Evolutionary conservation across 768 basidiomycete species (phyloP).

Genomic region (Thelephora aurantiotincta): DNA sequence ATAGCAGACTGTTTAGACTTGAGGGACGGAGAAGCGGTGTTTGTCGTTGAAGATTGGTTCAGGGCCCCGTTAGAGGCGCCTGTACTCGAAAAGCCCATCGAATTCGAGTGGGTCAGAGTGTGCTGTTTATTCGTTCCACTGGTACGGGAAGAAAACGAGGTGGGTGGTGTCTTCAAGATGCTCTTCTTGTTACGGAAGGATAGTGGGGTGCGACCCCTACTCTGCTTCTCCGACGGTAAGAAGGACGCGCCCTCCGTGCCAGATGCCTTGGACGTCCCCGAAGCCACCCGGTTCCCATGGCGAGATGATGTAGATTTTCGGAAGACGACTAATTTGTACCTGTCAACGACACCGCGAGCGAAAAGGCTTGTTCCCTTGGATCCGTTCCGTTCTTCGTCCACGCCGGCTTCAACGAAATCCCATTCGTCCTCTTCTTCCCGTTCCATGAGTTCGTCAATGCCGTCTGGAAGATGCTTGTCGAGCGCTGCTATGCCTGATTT

Average conservation of each 20-base stretch:
- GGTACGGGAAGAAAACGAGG: conserved; percentile 19
- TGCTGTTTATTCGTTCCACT: conserved; percentile 17
- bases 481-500: conserved; percentile 75
- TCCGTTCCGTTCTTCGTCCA: conserved; percentile 72
- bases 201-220: conserved; percentile 55
- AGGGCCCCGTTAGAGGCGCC: conserved; percentile 29
- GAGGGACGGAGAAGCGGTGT: conserved; percentile 48
- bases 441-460: conserved; percentile 27
- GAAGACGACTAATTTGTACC: conserved; percentile 77
- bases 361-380: conserved; percentile 70
- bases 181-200: conserved; percentile 59
- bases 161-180: conserved; percentile 61
- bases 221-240: conserved; percentile 34
- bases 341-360: conserved; percentile 83
- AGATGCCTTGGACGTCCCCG: conserved; percentile 44
- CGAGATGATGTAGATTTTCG: conserved; percentile 60
- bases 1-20: conserved; percentile 70
- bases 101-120: conserved; percentile 27
- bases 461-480: conserved; percentile 56
- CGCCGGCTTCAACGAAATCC: conserved; percentile 73
- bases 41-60: conserved; percentile 52
- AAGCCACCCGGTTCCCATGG: conserved; percentile 29
- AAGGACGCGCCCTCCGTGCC: conserved; percentile 29
- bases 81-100: conserved; percentile 33
- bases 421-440: conserved; percentile 48